Base-by-base conservation (phyloP, 1,284 basidiomycete genomes). In the Trametes hirsuta region DNA sequence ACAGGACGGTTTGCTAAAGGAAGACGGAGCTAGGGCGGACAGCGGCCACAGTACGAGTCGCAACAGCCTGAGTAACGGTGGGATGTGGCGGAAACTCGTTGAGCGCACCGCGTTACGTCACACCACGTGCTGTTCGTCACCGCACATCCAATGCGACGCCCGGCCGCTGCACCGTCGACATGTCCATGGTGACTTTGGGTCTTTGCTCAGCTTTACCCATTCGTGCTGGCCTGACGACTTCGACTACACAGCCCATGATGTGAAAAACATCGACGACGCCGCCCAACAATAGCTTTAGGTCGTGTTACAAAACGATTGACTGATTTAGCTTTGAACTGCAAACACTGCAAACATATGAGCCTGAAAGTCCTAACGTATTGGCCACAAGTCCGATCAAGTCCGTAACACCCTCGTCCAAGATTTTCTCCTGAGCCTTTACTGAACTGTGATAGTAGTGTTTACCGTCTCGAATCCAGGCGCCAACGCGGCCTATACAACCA, bases 101-200 rank as follows among this genome's bases (percentile, higher is more conserved):
- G 37, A 6, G 25, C 47, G 46, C 45, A 47, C 41, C 53, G 46
- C 53, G 46, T 55, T 42, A 55, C 47, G 18, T 25, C 37, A 12
- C 24, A 12, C n/a, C 53, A 48, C 53, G 47, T 55, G 53, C 6
- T n/a, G 3, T n/a, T 8, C 9, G 53, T 55, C 53, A 55, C 53
- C 14, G 9, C 15, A 3, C 48, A 54, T 37, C 40, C 35, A 54
- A 47, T 45, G 53, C 53, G 22, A 18, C 18, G 18, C 18, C 18
- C 18, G 18, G 18, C 18, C 18, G 18, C 18, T 18, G 18, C 18
- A 18, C 18, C 18, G 18, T 18, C 18, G 18, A 18, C 18, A 18
- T 18, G 18, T 18, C 18, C 18, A 18, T 18, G 18, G 18, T 18
- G 18, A 18, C 18, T 18, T 18, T 18, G 18, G 18, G 18, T 18